These are phyloP conservation scores for Cercospora nicotianae DNA, from an alignment of 2,329 filamentous ascomycete species.

Conservation along the genomic window DNA sequence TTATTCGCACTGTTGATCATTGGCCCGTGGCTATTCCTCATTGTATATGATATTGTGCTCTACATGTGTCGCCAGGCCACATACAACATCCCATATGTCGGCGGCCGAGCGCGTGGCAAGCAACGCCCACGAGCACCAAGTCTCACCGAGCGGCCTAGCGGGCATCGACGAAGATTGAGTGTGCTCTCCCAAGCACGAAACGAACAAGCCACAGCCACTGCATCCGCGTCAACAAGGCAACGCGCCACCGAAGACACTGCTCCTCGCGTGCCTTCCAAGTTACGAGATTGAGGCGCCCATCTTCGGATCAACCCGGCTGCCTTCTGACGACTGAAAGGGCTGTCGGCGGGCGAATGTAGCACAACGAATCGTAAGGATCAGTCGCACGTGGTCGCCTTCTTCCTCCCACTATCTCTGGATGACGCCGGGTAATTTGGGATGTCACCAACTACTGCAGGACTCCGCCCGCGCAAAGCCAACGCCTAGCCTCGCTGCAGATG, in stretches of 20 bases:
- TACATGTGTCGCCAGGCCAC: conserved; percentile 60
- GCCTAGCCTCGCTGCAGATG: not conserved
- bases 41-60: conserved; percentile 64
- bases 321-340: not conserved
- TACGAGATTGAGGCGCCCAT: conserved; percentile 9
- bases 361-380: not conserved
- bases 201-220: conserved; percentile 25
- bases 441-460: conserved; percentile 11
- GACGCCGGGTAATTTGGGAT: not conserved
- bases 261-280: conserved; percentile 20
- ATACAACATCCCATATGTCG: conserved; percentile 61
- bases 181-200: conserved; percentile 35
- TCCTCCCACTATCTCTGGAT: not conserved
- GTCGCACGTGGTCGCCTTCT: conserved; percentile 15
- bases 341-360: not conserved
- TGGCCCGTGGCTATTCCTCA: conserved; percentile 61
- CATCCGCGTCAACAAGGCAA: conserved; percentile 31
- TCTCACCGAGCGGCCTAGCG: conserved; percentile 58
- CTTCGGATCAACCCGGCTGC: not conserved
- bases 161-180: conserved; percentile 48
- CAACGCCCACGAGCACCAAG: conserved; percentile 62
- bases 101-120: conserved; percentile 61
- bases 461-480: not conserved
- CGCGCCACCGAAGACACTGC: conserved; percentile 19
- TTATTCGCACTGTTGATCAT: conserved; percentile 61